phyloP scores from a whole-genome alignment of 306 rosid genomes.

The Dalbergia cultrata region DNA sequence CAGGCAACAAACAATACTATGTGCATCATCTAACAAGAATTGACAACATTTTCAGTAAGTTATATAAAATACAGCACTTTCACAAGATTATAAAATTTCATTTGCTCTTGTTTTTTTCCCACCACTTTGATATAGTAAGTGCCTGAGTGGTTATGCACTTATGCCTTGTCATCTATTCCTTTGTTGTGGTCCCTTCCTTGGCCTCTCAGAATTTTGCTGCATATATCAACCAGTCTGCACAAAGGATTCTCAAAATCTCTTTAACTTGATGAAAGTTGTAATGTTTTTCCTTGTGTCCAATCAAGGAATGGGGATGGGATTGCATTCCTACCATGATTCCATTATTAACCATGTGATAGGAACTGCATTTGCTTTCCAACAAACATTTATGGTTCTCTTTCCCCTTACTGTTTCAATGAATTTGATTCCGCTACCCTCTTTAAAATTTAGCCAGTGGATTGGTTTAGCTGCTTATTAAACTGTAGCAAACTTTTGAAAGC shows the following conservation, averaged over 20 bases:
- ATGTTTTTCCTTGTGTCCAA: conserved; percentile 19
- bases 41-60: conserved; percentile 19
- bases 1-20: conserved; percentile 8
- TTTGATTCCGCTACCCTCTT: conserved; percentile 40
- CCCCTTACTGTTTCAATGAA: conserved; percentile 4
- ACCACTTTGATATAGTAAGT: conserved; percentile 7
- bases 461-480: conserved; percentile 11
- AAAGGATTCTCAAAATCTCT: conserved; percentile 38
- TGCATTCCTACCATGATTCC: conserved; percentile 49
- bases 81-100: background rate
- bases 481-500: conserved; percentile 16
- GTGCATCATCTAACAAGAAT: conserved; percentile 36
- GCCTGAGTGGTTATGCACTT: conserved; percentile 35
- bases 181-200: conserved; percentile 46
- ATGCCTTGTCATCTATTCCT: conserved; percentile 29
- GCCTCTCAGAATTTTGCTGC: conserved; percentile 4
- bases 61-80: conserved; percentile 7
- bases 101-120: background rate
- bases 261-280: conserved; percentile 20
- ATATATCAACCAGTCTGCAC: conserved; percentile 1
- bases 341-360: conserved; percentile 40
- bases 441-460: conserved; percentile 36
- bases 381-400: conserved; percentile 42
- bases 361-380: conserved; percentile 37
- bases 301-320: conserved; percentile 46